phyloP scores from a whole-genome alignment of 1,139 yeast species.

The Magnusiomyces magnusii region DNA sequence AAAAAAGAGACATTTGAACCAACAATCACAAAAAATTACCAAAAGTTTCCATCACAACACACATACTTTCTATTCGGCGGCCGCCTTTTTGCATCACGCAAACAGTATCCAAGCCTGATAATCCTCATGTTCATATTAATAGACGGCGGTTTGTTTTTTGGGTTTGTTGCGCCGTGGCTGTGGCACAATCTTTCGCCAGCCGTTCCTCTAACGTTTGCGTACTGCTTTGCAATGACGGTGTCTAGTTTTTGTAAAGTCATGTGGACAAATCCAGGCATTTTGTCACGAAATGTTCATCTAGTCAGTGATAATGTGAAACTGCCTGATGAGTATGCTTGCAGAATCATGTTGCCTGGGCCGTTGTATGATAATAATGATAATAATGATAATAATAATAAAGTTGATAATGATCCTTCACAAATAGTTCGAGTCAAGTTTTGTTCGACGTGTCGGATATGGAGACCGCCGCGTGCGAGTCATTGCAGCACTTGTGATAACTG shows the following conservation, averaged over 20 bases:
- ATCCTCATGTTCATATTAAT: constrained; percentile 37
- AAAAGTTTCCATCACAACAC: constrained; percentile 36
- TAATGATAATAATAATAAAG: too few species aligned
- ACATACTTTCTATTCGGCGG: constrained; percentile 56
- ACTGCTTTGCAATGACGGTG: constrained; percentile 47
- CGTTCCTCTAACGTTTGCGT: constrained; percentile 49
- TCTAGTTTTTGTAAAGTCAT: constrained; percentile 48
- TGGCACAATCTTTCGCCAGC: constrained; percentile 56
- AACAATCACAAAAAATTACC: constrained; percentile 29
- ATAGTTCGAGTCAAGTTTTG: constrained; percentile 48
- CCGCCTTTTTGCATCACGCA: constrained; percentile 40
- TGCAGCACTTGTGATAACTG: constrained; percentile 58
- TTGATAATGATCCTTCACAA: constrained; percentile 13
- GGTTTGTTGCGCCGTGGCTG: constrained; percentile 48
- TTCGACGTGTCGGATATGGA: constrained; percentile 53
- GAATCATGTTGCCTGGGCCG: constrained; percentile 47
- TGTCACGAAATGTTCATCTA: constrained; percentile 63
- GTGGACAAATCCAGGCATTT: constrained; percentile 57
- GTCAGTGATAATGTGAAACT: constrained; percentile 38
- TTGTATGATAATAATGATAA: not conserved
- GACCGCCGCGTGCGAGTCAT: constrained; percentile 66
- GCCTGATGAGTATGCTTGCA: constrained; percentile 59
- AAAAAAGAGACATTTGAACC: too few species aligned
- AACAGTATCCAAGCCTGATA: constrained; percentile 35
- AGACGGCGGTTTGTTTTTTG: constrained; percentile 46